Conservation (phyloP, 768 basidiomycete genomes). For the Leccinum sublutescens region DNA sequence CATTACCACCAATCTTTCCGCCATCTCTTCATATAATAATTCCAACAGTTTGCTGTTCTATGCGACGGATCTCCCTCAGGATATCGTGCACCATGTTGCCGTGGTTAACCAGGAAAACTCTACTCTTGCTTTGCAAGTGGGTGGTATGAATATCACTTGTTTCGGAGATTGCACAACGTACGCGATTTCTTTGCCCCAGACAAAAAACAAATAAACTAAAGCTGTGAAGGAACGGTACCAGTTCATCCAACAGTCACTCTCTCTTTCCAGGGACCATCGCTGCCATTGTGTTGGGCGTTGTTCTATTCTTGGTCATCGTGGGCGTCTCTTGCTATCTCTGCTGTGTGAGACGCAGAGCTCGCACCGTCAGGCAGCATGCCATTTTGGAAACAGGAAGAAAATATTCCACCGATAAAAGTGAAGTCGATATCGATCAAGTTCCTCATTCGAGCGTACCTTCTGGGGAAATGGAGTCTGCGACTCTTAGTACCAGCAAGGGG, state of each 20-base stretch:
- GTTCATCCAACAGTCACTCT: conserved; percentile 18
- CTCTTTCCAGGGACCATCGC: conserved; percentile 60
- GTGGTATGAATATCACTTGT: conserved; percentile 50
- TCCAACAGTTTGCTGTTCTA: conserved; percentile 60
- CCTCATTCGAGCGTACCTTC: conserved; percentile 10
- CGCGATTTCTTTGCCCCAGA: conserved; percentile 9
- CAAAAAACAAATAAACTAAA: background rate
- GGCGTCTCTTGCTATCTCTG: conserved; percentile 44
- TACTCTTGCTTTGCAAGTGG: conserved; percentile 47
- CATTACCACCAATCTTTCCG: conserved; percentile 45
- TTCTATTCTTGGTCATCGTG: conserved; percentile 49
- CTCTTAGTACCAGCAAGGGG: conserved; percentile 32
- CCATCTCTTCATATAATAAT: conserved; percentile 51
- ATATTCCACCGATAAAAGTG: background rate
- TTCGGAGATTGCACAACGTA: conserved; percentile 36
- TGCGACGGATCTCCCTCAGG: conserved; percentile 56
- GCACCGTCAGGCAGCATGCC: conserved; percentile 21
- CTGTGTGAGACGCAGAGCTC: conserved; percentile 47
- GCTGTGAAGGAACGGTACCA: conserved; percentile 19
- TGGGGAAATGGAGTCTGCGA: conserved; percentile 28
- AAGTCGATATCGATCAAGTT: conserved; percentile 11
- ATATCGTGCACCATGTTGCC: conserved; percentile 45
- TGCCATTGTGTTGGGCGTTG: conserved; percentile 56
- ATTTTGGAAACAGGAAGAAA: background rate
- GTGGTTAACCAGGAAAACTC: conserved; percentile 57